Evolutionary conservation across 139 green algal genomes (phyloP).

Genomic region (Zygnema cylindricum): DNA sequence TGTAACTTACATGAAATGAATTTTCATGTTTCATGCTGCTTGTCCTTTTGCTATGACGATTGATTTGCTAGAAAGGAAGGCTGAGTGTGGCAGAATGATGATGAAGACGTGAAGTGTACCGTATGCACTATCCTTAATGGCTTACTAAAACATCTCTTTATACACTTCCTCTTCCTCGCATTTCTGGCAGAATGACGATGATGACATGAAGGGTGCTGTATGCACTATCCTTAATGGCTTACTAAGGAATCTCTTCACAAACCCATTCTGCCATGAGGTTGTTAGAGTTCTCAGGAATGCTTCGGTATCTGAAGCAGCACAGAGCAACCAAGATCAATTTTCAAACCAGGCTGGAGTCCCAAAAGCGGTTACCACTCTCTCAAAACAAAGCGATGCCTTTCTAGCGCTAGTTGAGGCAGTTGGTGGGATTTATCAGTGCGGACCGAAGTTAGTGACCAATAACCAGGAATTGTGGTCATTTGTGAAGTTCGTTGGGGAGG

Average conservation of each 20-base stretch:
- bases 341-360: neutral
- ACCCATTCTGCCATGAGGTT: neutral
- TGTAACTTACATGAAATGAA: no score
- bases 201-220: neutral
- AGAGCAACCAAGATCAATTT: neutral
- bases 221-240: neutral
- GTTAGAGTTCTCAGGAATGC: neutral
- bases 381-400: neutral
- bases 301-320: neutral
- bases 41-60: no score
- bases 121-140: neutral
- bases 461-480: conserved; percentile 34
- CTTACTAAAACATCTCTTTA: neutral
- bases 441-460: conserved; percentile 26
- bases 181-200: neutral
- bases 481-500: conserved; percentile 48
- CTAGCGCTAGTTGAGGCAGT: conserved; percentile 21
- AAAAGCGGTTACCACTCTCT: neutral
- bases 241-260: neutral
- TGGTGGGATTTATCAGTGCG: conserved; percentile 24
- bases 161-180: no score
- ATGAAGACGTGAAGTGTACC: neutral
- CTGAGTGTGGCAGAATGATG: neutral
- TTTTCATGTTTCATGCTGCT: no score
- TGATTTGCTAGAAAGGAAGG: no score